Evolutionary conservation across 169 alveolate species (phyloP).

Genomic region (Theileria sp.): DNA sequence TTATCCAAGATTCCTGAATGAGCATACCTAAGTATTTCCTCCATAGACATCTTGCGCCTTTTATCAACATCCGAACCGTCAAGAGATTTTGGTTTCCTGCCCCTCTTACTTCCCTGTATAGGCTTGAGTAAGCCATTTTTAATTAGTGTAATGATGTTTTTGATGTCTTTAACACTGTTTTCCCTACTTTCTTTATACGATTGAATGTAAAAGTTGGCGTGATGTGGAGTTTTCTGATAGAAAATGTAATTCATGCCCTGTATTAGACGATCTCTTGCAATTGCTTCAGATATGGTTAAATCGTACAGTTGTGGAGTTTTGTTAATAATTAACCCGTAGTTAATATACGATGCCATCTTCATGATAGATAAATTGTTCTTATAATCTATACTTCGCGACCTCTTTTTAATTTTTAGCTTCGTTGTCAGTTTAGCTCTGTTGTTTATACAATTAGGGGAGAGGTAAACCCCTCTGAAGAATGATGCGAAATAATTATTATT

Average conservation of each 20-base stretch:
- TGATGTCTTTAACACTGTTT: slow-evolving; percentile 44
- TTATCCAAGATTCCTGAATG: slow-evolving; percentile 57
- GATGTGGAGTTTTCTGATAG: background rate
- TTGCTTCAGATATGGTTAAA: slow-evolving; percentile 36
- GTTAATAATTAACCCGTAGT: slow-evolving; percentile 48
- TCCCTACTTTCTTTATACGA: slow-evolving; percentile 26
- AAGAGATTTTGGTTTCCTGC: slow-evolving; percentile 66
- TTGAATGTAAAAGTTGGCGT: slow-evolving; percentile 18
- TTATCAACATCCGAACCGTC: slow-evolving; percentile 67
- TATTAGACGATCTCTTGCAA: slow-evolving; percentile 61
- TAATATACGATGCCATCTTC: slow-evolving; percentile 45
- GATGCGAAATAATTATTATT: slow-evolving; percentile 24
- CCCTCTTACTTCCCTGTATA: slow-evolving; percentile 66
- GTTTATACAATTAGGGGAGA: slow-evolving; percentile 44
- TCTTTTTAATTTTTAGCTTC: slow-evolving; percentile 28
- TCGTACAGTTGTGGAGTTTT: slow-evolving; percentile 41
- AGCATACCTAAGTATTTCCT: slow-evolving; percentile 59
- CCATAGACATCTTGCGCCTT: slow-evolving; percentile 68
- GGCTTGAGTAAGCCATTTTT: slow-evolving; percentile 62
- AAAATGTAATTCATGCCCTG: slow-evolving; percentile 64
- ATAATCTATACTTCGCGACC: slow-evolving; percentile 15
- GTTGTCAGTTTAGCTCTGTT: slow-evolving; percentile 20
- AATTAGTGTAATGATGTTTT: slow-evolving; percentile 33
- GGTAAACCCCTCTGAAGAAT: slow-evolving; percentile 55
- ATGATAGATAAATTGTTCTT: slow-evolving; percentile 28